Base-by-base conservation (phyloP, 768 basidiomycete species). In the Trametes meyenii region DNA sequence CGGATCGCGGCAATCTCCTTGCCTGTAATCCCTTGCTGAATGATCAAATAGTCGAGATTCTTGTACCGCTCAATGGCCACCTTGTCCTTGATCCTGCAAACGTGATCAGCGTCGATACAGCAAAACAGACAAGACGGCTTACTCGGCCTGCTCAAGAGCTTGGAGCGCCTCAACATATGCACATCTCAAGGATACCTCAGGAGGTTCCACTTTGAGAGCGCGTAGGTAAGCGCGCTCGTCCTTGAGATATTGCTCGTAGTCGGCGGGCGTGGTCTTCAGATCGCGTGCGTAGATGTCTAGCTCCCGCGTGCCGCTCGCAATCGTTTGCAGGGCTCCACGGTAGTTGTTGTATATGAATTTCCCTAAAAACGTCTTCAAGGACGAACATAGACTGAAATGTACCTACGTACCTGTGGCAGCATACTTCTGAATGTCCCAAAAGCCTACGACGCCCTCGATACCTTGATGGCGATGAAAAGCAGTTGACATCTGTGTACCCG, bases 381-480 rank as follows among this genome's bases (percentile, higher is more conserved):
- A 5, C 6, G 17, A 43, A 12, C 5, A 5, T 17, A 5, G 14
- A 17, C 14, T 43, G 19, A 43, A 5, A 43, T 17, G 19, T 5
- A n/a, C 8, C 48, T 45, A 26, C 50, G 35, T 61, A 73, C 73
- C 71, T 0, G 69, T 52, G 3, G 62, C 63, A 0, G 57, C 59
- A 48, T 71, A 67, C n/a, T 71, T 70, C 17, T 68, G 60, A 1
- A 38, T 48, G 40, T 66, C 64, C 69, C 71, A 74, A n/a, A 58
- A 62, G 0, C 10, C 23, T 17, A 70, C 67, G 36, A 67, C 62
- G 29, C 53, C 43, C 11, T 70, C 64, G n/a, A 74, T 71, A 0
- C 61, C 64, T 42, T 72, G 71, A n/a, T 66, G 69, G 0, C 68
- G 67, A 59, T 74, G 74, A 43, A 72, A 75, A 2, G 38, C 13